Evolutionary conservation across 345 rosid genomes (phyloP), one percentile per base, ranked within the genome.

Genomic region (Boechera stricta): DNA sequence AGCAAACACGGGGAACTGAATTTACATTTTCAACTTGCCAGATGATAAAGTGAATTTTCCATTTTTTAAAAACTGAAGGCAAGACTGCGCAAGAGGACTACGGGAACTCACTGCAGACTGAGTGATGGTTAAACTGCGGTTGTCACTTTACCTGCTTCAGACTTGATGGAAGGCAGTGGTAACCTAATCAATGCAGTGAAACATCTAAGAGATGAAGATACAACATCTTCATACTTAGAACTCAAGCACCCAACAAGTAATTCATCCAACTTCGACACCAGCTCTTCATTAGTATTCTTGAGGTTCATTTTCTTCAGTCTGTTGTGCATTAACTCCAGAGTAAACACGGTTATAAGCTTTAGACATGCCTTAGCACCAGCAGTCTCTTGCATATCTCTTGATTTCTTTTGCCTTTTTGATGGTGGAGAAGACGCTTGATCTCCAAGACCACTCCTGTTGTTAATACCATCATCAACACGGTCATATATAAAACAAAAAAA

Each of bases 181-280:
- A 90, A 75, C 79, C 96, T 85, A 51, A 86, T 76, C 76, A 91
- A 73, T 60, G 77, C 77, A 69, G 86, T 77, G 75, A 93, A 89
- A 68, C 98, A 91, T 77, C 86, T 86, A 57, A 87, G 77, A 33
- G 91, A 87, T 49, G 86, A 79, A n/a, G 94, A 82, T 47, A 93
- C 66, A 73, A 90, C 73, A 64, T 90, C 90, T 86, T 91, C 94
- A 74, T 89, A 88, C 78, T 87, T 87, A 9, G 94, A 88, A 82
- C 87, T 84, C 90, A 93, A 82, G 84, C 96, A 88, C 56, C 72
- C 72, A 49, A 89, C 87, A 52, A 91, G 81, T 73, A 88, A 76
- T 77, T 71, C 80, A 81, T 91, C 94, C 91, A 91, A 74, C 94
- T 69, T 90, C 3, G 96, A 84, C 45, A 88, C 60, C 35, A 86